Evolutionary conservation across 2,329 filamentous ascomycete species (phyloP), one percentile per base, ranked within the genome.

Genomic region (Fonsecaea erecta): DNA sequence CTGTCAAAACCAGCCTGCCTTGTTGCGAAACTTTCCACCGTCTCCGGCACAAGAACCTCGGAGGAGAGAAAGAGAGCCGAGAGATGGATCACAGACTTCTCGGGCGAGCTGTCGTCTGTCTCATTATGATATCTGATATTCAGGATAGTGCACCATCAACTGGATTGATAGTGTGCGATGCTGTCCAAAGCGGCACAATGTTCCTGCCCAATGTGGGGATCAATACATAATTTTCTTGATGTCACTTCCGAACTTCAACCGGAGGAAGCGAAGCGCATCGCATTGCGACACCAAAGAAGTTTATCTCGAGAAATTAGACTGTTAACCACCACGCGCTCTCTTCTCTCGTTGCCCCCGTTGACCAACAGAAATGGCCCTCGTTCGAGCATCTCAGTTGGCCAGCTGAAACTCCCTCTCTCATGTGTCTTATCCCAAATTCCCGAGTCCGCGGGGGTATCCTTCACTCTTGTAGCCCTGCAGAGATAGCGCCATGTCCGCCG

Each of bases 401-500:
- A 18, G 16, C 24, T 21, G 52, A 53, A 53, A 5, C n/a, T 53
- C 14, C 14, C 4, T 26, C 52, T 16, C 21, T 32, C 30, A 53
- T 34, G 30, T 53, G 8, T 32, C 14, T 21, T 26, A 7, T n/a
- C 8, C 18, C 30, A 21, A 2, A 53, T 18, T 32, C 52, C n/a
- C 52, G n/a, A 34, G 28, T 2, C 52, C 24, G 24, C 26, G 26
- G 52, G 30, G 26, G 34, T 4, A 53, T 21, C 26, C 14, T 32
- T 53, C n/a, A 26, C 18, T 24, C 11, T 12, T 9, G 26, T 48
- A 48, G 14, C 21, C 43, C 43, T 24, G 18, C 21, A 7, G 8
- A 48, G 12, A 26, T 9, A 30, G 26, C 28, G 46, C 37, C 30
- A 70, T 70, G 68, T 60, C 66, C 28, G 56, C 66, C 21, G 57